Conservation (phyloP, 371 early-diverging fungal species). For the Choanephora cucurbitarum region DNA sequence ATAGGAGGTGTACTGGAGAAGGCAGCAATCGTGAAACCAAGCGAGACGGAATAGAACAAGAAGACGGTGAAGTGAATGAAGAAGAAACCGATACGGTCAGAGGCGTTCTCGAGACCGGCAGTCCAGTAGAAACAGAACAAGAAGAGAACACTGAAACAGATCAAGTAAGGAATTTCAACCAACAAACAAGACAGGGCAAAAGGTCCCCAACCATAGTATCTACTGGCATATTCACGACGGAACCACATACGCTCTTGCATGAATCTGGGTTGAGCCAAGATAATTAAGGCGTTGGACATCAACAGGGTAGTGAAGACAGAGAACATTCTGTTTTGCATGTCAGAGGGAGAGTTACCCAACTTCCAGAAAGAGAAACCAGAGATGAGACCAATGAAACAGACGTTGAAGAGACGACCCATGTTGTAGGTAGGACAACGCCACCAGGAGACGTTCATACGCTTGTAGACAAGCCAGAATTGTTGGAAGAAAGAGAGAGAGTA, state of each 20-base stretch:
- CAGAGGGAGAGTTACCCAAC: slow-evolving; percentile 52
- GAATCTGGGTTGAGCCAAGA: slow-evolving; percentile 74
- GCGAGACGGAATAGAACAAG: slow-evolving; percentile 66
- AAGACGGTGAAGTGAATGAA: slow-evolving; percentile 63
- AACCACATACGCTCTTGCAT: slow-evolving; percentile 72
- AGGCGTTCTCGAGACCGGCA: slow-evolving; percentile 57
- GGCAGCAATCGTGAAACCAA: slow-evolving; percentile 61
- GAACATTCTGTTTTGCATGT: slow-evolving; percentile 74
- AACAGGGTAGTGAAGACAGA: slow-evolving; percentile 71
- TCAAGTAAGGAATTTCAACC: slow-evolving; percentile 67
- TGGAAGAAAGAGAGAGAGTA: slow-evolving; percentile 40
- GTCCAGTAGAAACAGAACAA: slow-evolving; percentile 75
- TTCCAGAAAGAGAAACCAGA: slow-evolving; percentile 80
- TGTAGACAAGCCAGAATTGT: slow-evolving; percentile 61
- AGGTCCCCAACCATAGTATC: slow-evolving; percentile 73
- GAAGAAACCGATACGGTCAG: slow-evolving; percentile 62
- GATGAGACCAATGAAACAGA: slow-evolving; percentile 58
- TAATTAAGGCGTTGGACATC: slow-evolving; percentile 68
- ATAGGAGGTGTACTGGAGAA: slow-evolving; percentile 62
- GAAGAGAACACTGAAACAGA: slow-evolving; percentile 56
- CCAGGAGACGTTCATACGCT: slow-evolving; percentile 65
- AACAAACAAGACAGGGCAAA: slow-evolving; percentile 58
- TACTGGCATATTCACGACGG: slow-evolving; percentile 70
- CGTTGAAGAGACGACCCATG: slow-evolving; percentile 62
- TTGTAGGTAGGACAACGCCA: slow-evolving; percentile 72